phyloP scores from a whole-genome alignment of 441 rosid genomes.

The Metrosideros polymorpha region DNA sequence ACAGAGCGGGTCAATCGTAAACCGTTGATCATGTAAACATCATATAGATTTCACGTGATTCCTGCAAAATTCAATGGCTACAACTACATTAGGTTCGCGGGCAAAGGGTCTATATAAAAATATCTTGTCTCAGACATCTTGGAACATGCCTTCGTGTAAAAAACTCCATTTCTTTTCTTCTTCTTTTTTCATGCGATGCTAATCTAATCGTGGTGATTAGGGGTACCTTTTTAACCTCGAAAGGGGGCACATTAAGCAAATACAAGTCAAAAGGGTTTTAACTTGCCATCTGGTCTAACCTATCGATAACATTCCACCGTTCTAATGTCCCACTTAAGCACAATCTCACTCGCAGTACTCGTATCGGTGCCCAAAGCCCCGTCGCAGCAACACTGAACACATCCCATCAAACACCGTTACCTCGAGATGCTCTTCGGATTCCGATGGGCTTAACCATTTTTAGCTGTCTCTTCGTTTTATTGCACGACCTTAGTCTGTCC shows the following conservation, averaged over 20 bases:
- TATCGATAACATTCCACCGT: not conserved
- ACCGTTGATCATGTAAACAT: accelerated
- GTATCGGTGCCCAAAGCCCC: not conserved
- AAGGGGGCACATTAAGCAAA: not conserved
- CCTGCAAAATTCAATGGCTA: not conserved
- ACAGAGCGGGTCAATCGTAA: not conserved
- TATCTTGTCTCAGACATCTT: no score
- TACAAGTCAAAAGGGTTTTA: not conserved
- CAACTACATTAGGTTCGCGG: accelerated
- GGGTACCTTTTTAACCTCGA: not conserved
- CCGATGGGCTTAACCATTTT: not conserved
- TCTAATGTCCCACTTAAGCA: not conserved
- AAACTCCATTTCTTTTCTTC: not conserved
- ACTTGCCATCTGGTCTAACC: accelerated
- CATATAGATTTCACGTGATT: accelerated
- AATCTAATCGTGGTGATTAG: not conserved
- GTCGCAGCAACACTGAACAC: not conserved
- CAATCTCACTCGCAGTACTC: not conserved
- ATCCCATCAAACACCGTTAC: not conserved
- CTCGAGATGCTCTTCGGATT: not conserved
- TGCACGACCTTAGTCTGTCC: not conserved
- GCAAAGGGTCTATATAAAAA: no score
- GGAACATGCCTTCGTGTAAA: not conserved
- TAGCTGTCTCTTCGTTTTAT: not conserved
- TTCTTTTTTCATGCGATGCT: not conserved